Evolutionary conservation across 1,284 basidiomycete genomes (phyloP), one percentile per base, ranked within the genome.

Genomic region (Rhizoctonia solani): DNA sequence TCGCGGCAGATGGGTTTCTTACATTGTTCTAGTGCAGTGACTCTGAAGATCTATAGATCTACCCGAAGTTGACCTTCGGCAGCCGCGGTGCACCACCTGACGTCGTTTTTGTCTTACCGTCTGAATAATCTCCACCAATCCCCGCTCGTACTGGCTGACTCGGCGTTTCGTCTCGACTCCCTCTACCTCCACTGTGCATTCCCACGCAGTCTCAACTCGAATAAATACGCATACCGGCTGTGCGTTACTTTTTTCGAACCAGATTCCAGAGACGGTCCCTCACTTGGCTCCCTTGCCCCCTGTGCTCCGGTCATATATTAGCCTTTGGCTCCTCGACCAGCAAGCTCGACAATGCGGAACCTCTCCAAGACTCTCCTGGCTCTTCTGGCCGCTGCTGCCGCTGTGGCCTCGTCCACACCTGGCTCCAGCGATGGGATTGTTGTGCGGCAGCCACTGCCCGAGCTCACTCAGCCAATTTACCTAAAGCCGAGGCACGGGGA

Each of bases 141-240:
- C n/a, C 55, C 21, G 55, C 39, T 59, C n/a, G n/a, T n/a, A n/a
- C n/a, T n/a, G n/a, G n/a, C n/a, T 61, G 44, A 61, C 58, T 61
- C 58, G 50, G 58, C 58, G 32, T 61, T 29, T 50, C 58, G 58
- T 41, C 58, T 61, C 58, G 46, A 61, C 58, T 61, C 46, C 46
- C 30, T 39, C 47, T 21, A 29, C 42, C 55, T 46, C 55, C 42
- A 46, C 37, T n/a, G 37, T 44, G 19, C 41, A 16, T 59, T 61
- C 58, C 32, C 58, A 61, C 58, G 58, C 21, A 52, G 4, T 8
- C 19, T 30, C 49, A 9, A 4, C 6, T 19, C 23, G 13, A 52
- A 25, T 52, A 30, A 52, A 27, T 27, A 27, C 13, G 42, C 55
- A 58, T n/a, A 27, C 55, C 55, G 55, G 55, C 19, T 50, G 58